Evolutionary conservation across 1,284 basidiomycete species (phyloP), one percentile per base, ranked within the genome.

Genomic region (Ganoderma lingzhi): DNA sequence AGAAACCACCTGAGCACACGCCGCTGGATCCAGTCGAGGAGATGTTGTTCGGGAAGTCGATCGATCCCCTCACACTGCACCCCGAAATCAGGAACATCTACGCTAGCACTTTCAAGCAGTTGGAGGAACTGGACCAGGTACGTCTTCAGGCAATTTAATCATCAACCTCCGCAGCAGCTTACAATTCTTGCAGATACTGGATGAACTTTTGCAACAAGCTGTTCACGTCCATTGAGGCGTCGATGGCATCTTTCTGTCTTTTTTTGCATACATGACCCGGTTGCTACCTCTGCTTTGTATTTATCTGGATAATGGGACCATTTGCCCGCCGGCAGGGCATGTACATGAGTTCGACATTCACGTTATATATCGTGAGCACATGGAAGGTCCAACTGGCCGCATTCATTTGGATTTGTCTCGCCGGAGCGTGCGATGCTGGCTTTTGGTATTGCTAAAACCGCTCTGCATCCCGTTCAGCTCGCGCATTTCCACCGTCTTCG

Each of bases 91-190:
- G 88, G 76, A 89, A 92, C 61, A 87, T 94, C 64, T 96, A 92
- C 79, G 87, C 87, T 12, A 85, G 86, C 66, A 84, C 90, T 15
- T 90, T 93, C 78, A 90, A 88, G 76, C 89, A 93, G 73, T 79
- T 97, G 72, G 92, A 95, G 71, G 93, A 93, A 60, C 86, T 95
- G 82, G 93, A 95, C 78, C 87, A 89, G 85, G 93, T 91, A 75
- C 58, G 86, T 81, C 6, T 41, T 32, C 15, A n/a, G n/a, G 17
- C 2, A 15, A 23, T 23, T 23, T 23, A 14, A 17, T 9, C 9
- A 12, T 23, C 1, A 4, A n/a, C 14, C 28, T 28, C 12, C 35
- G 37, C 58, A 5, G 37, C 42, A 17, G 32, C 63, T 64, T 2
- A 58, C 59, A 9, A 10, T 32, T 60, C 62, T 4, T 39, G 19